Evolutionary conservation across 1,284 basidiomycete species (phyloP), one percentile per base, ranked within the genome.

Genomic region (Tilletia walkeri): DNA sequence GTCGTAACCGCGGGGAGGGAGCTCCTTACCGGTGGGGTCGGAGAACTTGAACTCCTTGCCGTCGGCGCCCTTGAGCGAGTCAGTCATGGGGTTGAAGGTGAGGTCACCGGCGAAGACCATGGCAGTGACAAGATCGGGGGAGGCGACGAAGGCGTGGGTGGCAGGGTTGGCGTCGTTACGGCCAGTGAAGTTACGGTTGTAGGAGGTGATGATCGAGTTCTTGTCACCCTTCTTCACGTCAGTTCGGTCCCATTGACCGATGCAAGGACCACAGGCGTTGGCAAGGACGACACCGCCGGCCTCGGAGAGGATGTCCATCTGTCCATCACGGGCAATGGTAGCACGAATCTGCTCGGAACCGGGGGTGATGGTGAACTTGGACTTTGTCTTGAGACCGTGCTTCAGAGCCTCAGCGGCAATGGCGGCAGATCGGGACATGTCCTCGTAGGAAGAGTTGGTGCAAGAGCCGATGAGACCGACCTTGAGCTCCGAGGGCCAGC

Each of bases 131-230:
- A 99, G 87, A 85, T 98, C 96, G 69, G 96, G 95, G 70, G 95
- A 98, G 69, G 96, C 92, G 83, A 99, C 95, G 84, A 99, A 99
- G 69, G 95, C 94, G 86, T 98, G 95, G 66, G 96, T 99, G 75
- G 94, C 94, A 48, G 95, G 94, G 89, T 99, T 99, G 81, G 95
- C 95, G 84, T 99, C 96, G 86, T 99, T 99, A 85, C 95, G 94
- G 74, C 94, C 95, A 79, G 95, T 98, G 88, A 99, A 99, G 91
- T 99, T 99, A 86, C 96, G 94, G 90, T 99, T 99, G 90, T 99
- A 99, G 36, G 95, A 98, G 68, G 95, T 96, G 86, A 98, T 93
- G 88, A 85, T 85, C 73, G 97, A 84, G 90, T 99, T 99, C 83
- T 89, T 88, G 80, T 92, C 92, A 82, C 95, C 95, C 89, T 95